Evolutionary conservation across 345 rosid species (phyloP).

Genomic region (Heritiera fomes): DNA sequence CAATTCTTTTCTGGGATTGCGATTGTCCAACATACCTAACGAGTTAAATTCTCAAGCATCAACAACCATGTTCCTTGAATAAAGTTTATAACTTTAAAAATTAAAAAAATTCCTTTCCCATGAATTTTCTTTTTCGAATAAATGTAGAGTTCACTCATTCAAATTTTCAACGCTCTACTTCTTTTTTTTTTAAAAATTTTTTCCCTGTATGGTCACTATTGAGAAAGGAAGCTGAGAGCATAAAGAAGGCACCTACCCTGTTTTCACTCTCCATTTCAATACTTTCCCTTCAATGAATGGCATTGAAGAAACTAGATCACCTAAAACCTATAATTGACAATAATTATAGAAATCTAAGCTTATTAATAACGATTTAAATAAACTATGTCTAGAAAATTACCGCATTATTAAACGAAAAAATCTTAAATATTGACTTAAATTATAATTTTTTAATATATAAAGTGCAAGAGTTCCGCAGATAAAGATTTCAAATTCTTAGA

Average conservation of each 20-base stretch:
- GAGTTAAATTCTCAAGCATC: slow-evolving; percentile 24
- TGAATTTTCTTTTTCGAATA: neutral
- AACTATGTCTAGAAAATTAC: neutral
- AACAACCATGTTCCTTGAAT: neutral
- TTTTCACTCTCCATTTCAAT: neutral
- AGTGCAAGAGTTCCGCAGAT: too few species aligned
- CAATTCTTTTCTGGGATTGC: slow-evolving; percentile 32
- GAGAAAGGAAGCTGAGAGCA: neutral
- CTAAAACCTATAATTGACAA: neutral
- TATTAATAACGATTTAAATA: neutral
- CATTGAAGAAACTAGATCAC: neutral
- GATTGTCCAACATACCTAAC: slow-evolving; percentile 38
- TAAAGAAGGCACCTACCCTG: neutral
- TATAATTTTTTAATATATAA: too few species aligned
- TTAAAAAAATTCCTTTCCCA: neutral
- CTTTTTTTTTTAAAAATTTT: neutral
- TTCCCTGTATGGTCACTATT: neutral
- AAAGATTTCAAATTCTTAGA: neutral
- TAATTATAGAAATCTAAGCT: neutral
- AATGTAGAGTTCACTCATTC: neutral
- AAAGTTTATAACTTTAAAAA: neutral
- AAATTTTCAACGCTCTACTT: neutral
- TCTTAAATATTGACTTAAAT: too few species aligned
- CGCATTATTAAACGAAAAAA: too few species aligned
- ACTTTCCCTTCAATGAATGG: neutral